A percentile compares a stretch with the other conserved stretches of the same genome.
Evolutionary conservation across 139 green algal species (phyloP).

Genomic region (Picochlorum sp.): DNA sequence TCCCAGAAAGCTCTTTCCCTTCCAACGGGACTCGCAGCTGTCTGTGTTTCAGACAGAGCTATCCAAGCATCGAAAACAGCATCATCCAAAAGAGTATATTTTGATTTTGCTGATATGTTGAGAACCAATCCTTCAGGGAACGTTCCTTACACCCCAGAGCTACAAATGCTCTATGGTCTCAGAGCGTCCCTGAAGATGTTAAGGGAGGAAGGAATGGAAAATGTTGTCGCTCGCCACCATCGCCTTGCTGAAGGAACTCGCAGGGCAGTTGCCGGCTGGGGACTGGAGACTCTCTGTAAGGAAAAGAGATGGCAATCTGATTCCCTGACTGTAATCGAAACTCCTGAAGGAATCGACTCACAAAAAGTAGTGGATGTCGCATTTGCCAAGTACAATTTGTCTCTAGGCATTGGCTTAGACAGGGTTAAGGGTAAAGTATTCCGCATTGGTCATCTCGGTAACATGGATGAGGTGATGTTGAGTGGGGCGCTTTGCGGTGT

Average conservation of each 20-base stretch:
- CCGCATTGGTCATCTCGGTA: slow-evolving; percentile 92
- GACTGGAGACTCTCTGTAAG: slow-evolving; percentile 85
- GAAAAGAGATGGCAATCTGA: slow-evolving; percentile 75
- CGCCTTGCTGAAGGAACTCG: slow-evolving; percentile 66
- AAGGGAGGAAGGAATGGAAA: slow-evolving; percentile 74
- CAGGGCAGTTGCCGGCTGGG: slow-evolving; percentile 79
- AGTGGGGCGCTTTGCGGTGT: slow-evolving; percentile 63
- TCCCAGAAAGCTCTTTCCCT: slow-evolving; percentile 94
- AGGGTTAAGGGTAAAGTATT: slow-evolving; percentile 89
- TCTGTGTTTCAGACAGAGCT: slow-evolving; percentile 75
- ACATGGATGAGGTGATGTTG: slow-evolving; percentile 97
- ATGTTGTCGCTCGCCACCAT: slow-evolving; percentile 78
- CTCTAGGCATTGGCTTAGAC: slow-evolving; percentile 83
- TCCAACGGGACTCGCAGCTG: slow-evolving; percentile 83
- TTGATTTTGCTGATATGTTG: slow-evolving; percentile 67
- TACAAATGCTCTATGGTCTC: slow-evolving; percentile 86
- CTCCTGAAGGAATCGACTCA: slow-evolving; percentile 72
- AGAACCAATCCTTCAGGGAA: slow-evolving; percentile 45
- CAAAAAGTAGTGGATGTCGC: slow-evolving; percentile 78
- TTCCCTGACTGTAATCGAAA: slow-evolving; percentile 86
- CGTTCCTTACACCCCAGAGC: slow-evolving; percentile 64
- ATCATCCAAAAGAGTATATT: slow-evolving; percentile 72
- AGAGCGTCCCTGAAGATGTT: slow-evolving; percentile 62
- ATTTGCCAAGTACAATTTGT: slow-evolving; percentile 91
- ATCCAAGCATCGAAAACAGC: slow-evolving; percentile 59